Evolutionary conservation across 306 rosid species (phyloP).

Genomic region (Vigna hirtella): DNA sequence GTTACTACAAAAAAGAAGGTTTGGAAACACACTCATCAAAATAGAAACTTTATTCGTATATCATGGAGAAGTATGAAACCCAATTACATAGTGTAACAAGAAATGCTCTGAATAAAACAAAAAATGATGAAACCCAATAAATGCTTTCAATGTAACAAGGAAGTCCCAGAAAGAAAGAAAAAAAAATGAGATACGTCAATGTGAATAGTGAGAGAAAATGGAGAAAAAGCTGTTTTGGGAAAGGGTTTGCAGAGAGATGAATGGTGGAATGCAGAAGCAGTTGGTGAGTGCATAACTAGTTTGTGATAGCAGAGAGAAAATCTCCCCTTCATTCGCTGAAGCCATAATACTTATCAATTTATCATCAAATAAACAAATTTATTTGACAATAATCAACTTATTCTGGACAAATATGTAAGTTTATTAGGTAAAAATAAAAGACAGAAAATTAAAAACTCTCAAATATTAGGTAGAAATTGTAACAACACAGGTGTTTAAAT

Average conservation of each 20-base stretch:
- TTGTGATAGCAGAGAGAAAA: slow-evolving; percentile 51
- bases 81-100: background rate
- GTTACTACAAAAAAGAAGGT: slow-evolving; percentile 14
- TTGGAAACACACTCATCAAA: slow-evolving; percentile 31
- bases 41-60: slow-evolving; percentile 12
- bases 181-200: background rate
- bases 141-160: slow-evolving; percentile 15
- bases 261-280: slow-evolving; percentile 36
- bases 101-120: background rate
- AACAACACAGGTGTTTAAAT: no score
- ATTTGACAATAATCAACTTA: background rate
- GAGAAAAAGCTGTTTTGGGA: slow-evolving; percentile 46
- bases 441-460: no score
- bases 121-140: slow-evolving; percentile 4
- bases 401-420: no score
- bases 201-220: slow-evolving; percentile 13
- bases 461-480: no score
- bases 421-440: no score
- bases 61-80: background rate
- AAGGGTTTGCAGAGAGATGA: slow-evolving; percentile 35
- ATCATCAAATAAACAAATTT: background rate
- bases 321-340: slow-evolving; percentile 51
- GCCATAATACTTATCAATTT: background rate
- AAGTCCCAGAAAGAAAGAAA: background rate
- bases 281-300: slow-evolving; percentile 1